Evolutionary conservation across 352 stramenopile species (phyloP), one percentile per base, ranked within the genome.

Genomic region (Phytophthora meadii): DNA sequence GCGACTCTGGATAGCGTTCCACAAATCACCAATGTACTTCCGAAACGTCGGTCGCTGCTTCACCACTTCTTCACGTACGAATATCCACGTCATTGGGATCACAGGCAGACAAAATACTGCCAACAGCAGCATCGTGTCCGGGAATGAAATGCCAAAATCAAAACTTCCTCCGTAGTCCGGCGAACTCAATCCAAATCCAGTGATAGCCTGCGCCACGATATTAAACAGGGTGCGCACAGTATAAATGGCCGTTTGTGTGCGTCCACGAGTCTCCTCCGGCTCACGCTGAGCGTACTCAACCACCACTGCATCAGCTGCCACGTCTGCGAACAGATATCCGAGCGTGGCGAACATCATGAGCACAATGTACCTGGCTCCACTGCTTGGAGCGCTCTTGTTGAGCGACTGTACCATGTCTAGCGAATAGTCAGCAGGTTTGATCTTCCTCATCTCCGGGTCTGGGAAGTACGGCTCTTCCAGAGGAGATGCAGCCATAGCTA

Each of bases 241-340:
- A 58, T 86, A 86, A 46, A 82, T 76, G 4, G 76, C 72, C 9
- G 77, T 87, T 51, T 89, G 80, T 1, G 73, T 84, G 9, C 72
- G 75, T 40, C 80, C 80, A n/a, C 80, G 80, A 1, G 74, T 84
- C 24, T 58, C 68, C 36, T 75, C 64, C 1, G 80, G 80, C 57
- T 89, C 80, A n/a, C 77, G 73, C 48, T 89, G 80, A 32, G 80
- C 78, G 22, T 81, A 78, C 46, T 87, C 78, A 12, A 89, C 76
- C 28, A 89, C 76, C 3, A 89, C 63, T 8, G 67, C 77, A 52
- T 89, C 80, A 2, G 77, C 73, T 25, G 80, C 76, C 17, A 85
- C 77, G 32, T 89, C 77, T n/a, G 74, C 70, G 36, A 87, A 69
- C 14, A 87, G 55, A 53, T 85, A 89, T n/a, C 76, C 74, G 1